phyloP scores from a whole-genome alignment of 331 rosid genomes.

The Pyrus hybrid region DNA sequence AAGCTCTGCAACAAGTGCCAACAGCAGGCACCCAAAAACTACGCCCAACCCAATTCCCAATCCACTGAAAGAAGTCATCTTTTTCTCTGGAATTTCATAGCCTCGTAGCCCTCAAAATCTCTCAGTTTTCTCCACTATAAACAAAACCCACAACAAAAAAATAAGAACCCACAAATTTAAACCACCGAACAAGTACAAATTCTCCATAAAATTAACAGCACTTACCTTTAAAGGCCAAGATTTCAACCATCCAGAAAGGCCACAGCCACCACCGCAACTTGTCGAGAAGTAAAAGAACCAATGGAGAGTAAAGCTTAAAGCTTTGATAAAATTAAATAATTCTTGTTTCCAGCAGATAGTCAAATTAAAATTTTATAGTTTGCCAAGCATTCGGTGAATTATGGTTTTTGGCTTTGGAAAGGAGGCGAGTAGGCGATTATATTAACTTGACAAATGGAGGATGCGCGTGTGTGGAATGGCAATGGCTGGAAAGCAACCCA shows the following conservation, averaged over 20 bases:
- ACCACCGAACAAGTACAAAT: background rate
- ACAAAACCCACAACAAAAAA: background rate
- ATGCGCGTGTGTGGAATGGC: too few relatives aligned
- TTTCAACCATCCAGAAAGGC: constrained; percentile 7
- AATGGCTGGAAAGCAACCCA: constrained; percentile 50
- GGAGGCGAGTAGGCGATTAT: too few relatives aligned
- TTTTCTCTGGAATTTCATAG: constrained; percentile 21
- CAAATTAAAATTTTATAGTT: background rate
- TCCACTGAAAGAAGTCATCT: constrained; percentile 43
- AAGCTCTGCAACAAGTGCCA: constrained; percentile 59
- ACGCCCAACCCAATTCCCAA: constrained; percentile 53
- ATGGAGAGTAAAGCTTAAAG: constrained; percentile 1
- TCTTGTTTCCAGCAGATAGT: constrained; percentile 13
- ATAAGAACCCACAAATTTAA: background rate
- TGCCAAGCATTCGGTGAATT: background rate
- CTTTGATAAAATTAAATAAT: too few relatives aligned
- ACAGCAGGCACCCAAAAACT: constrained; percentile 58
- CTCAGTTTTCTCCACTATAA: background rate
- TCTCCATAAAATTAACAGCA: background rate
- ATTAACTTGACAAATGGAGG: too few relatives aligned
- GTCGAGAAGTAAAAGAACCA: background rate
- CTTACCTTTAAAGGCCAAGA: constrained; percentile 27
- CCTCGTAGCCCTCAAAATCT: background rate
- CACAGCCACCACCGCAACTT: constrained; percentile 4
- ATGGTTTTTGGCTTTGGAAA: too few relatives aligned